Evolutionary conservation across 2,329 filamentous ascomycete species (phyloP).

Genomic region (Cladosporium phlei): DNA sequence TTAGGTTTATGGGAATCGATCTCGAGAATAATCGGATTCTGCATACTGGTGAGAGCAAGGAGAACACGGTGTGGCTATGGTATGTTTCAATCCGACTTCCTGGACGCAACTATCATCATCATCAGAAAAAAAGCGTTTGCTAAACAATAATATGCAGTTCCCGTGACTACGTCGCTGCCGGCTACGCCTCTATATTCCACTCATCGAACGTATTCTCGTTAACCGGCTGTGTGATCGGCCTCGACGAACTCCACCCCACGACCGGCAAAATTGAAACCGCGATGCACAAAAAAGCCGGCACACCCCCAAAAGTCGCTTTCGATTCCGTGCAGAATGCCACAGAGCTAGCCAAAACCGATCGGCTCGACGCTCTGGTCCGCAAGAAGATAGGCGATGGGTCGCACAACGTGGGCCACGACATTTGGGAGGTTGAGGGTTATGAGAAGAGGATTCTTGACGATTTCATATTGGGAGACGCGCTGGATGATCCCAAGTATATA

Average conservation of each 20-base stretch:
- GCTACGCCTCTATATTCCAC: background rate
- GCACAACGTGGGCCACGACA: background rate
- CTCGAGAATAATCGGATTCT: constrained; percentile 1
- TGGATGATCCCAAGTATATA: background rate
- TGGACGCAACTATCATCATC: too few species aligned
- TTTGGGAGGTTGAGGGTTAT: background rate
- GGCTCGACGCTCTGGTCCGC: background rate
- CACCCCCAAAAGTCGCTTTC: background rate
- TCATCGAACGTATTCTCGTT: background rate
- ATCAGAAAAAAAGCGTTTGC: too few species aligned
- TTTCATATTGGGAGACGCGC: background rate
- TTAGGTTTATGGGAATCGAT: constrained; percentile 3
- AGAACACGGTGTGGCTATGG: background rate
- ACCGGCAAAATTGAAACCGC: background rate
- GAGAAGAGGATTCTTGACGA: background rate
- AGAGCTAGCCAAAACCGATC: background rate
- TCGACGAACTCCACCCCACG: background rate
- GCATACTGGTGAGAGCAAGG: background rate
- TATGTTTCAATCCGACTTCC: too few species aligned
- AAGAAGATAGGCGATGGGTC: constrained; percentile 1
- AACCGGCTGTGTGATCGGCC: background rate
- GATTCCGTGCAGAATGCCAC: background rate
- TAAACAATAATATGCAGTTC: background rate
- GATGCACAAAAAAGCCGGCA: background rate
- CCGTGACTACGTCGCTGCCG: background rate